phyloP scores from a whole-genome alignment of 495 filamentous ascomycete species.

The Penicillium flavigenum region DNA sequence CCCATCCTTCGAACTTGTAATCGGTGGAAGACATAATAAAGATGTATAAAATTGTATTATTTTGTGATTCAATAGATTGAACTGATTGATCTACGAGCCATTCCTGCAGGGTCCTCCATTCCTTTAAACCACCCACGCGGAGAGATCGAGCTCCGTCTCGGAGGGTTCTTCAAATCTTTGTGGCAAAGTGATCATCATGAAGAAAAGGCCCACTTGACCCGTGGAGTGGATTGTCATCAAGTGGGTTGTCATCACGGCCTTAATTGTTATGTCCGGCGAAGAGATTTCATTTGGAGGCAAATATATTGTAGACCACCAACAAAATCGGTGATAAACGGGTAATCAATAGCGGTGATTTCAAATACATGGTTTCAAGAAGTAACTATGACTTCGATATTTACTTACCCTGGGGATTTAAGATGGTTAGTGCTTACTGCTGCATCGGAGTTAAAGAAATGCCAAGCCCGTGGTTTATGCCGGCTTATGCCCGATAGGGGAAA shows the following conservation, averaged over 20 bases:
- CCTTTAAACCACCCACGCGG: constrained; percentile 14
- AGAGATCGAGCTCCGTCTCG: neutral
- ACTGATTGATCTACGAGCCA: neutral
- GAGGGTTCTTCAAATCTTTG: constrained; percentile 5
- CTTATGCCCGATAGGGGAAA: neutral
- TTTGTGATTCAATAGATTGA: neutral
- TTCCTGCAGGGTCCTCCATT: neutral
- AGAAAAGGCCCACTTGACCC: constrained; percentile 17
- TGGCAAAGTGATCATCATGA: neutral
- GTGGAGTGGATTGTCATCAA: constrained; percentile 10
- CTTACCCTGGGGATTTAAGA: neutral
- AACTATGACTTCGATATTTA: neutral
- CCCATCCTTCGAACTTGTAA: constrained; percentile 77
- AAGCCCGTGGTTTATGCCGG: neutral
- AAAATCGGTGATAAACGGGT: neutral
- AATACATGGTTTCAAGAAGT: neutral
- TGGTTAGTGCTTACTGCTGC: neutral
- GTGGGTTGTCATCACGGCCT: constrained; percentile 22
- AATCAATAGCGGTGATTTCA: neutral
- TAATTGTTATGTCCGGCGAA: constrained; percentile 20
- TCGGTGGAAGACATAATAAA: constrained; percentile 26
- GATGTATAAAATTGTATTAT: neutral
- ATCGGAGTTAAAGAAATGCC: neutral
- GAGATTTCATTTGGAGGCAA: neutral
- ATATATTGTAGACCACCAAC: neutral